phyloP scores from a whole-genome alignment of 2,329 filamentous ascomycete species.

The Fusarium nurragi region DNA sequence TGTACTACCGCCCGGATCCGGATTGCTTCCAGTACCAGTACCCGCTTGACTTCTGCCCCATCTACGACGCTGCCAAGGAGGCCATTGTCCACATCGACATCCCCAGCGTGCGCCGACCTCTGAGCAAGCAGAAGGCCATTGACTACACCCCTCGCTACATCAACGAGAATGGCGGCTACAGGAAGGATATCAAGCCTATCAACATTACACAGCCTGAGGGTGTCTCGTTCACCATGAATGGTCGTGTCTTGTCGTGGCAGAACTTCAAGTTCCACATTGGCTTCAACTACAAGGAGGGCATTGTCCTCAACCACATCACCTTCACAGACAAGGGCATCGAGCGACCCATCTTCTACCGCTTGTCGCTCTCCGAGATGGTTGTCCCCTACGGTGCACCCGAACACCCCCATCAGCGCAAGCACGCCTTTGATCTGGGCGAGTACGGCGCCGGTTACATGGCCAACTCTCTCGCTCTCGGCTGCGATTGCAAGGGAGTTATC shows the following conservation, averaged over 20 bases:
- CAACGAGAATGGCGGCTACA: conserved; percentile 77
- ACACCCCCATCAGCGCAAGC: conserved; percentile 81
- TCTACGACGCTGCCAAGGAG: conserved; percentile 83
- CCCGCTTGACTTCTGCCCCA: conserved; percentile 92
- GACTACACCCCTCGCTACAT: conserved; percentile 83
- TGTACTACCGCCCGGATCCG: conserved; percentile 90
- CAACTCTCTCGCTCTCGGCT: conserved; percentile 78
- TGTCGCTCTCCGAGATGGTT: conserved; percentile 93
- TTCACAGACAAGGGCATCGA: conserved; percentile 85
- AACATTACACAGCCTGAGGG: conserved; percentile 89
- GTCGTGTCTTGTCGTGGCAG: conserved; percentile 83
- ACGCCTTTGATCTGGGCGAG: conserved; percentile 83
- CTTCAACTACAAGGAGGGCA: conserved; percentile 94
- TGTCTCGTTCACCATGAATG: conserved; percentile 80
- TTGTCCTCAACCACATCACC: conserved; percentile 88
- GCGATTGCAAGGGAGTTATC: conserved; percentile 89
- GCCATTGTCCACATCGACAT: conserved; percentile 86
- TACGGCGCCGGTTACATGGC: conserved; percentile 87
- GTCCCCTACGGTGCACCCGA: conserved; percentile 88
- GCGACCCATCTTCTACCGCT: conserved; percentile 84
- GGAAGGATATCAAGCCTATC: conserved; percentile 83
- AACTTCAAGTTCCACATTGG: conserved; percentile 94
- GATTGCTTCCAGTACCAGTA: conserved; percentile 93
- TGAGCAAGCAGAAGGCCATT: conserved; percentile 76
- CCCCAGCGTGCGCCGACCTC: conserved; percentile 76